Evolutionary conservation across 129 eudicot species (phyloP), one percentile per base, ranked within the genome.

Genomic region (Escallonia herrerae): DNA sequence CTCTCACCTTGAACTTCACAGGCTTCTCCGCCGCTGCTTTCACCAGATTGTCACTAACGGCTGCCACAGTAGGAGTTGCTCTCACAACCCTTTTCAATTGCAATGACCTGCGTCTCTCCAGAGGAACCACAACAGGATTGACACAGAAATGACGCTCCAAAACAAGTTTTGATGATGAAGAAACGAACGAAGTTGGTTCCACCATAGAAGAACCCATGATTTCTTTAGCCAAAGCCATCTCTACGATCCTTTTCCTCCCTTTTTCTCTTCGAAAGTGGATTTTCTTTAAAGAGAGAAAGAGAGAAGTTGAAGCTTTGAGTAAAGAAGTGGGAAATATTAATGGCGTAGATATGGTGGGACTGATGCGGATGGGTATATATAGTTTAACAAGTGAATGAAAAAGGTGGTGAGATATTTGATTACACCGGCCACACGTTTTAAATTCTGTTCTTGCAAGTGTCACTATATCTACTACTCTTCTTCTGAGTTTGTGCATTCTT

Each of bases 11-110:
- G 39, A 86, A 84, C 45, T 77, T 70, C 51, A 83, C 91, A 3
- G 96, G 70, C 46, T 81, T 81, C 58, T 89, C 95, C 3, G 87
- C 72, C 64, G 75, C 84, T 2, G 79, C 68, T 64, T 74, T 78
- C n/a, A 76, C 81, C 79, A 88, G 75, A 74, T 89, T 86, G 79
- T 93, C 96, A 64, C 89, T 93, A 4, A 88, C 74, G 8, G 96
- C 95, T 39, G 95, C 96, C 65, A 79, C 71, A 22, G 33, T 22
- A n/a, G 78, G 83, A 37, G 67, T 50, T 8, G 61, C 65, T 37
- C 47, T 8, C 14, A 44, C 44, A 11, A 6, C 45, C 39, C 46
- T 68, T n/a, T 55, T 69, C 64, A 58, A 59, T 22, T 64, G 60
- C 43, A 41, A 33, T 52, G 76, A 76, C 55, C 54, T 72, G n/a